Evolutionary conservation across 2,329 filamentous ascomycete species (phyloP), one percentile per base, ranked within the genome.

Genomic region (Colletotrichum ledebouriae): DNA sequence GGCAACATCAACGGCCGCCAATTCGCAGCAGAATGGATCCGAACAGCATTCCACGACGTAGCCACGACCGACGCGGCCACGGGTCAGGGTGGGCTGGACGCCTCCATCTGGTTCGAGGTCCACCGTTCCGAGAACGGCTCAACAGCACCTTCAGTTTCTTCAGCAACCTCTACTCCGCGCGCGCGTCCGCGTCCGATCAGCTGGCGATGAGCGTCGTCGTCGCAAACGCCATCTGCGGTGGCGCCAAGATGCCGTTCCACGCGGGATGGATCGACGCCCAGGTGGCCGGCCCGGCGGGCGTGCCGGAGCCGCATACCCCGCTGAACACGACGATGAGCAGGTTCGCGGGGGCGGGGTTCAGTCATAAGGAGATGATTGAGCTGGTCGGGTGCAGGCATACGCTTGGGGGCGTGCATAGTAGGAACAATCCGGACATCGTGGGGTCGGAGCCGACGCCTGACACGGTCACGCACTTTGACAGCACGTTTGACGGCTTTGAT

Each of bases 381-480:
- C 47, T 75, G 25, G 73, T 75, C 10, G 73, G 73, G 15, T 75
- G 73, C 33, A 73, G 73, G 3, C 73, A 75, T 58, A 73, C 73
- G 2, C 65, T 75, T 7, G 73, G 73, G 53, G 73, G 73, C 22
- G 72, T 75, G 33, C 73, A 75, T 29, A 73, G 73, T 22, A 64
- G 67, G 25, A 72, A 75, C 46, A 74, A 73, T 53, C 73, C 73
- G 3, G 58, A 74, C 20, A 75, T 75, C 56, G 70, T 70, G n/a
- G 59, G 37, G 1, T 25, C 39, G n/a, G 59, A 63, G n/a, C 56
- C 47, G 10, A 53, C 15, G 42, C 63, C 63, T 17, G 67, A 74
- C 39, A 73, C 79, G 62, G 77, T 83, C 53, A 79, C 78, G 17
- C 73, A 74, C 56, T 76, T 81, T 44, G 78, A 79, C 15, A 75